Evolutionary conservation across 257 asterid genomes (phyloP).

Genomic region (Solanum lignicaule): DNA sequence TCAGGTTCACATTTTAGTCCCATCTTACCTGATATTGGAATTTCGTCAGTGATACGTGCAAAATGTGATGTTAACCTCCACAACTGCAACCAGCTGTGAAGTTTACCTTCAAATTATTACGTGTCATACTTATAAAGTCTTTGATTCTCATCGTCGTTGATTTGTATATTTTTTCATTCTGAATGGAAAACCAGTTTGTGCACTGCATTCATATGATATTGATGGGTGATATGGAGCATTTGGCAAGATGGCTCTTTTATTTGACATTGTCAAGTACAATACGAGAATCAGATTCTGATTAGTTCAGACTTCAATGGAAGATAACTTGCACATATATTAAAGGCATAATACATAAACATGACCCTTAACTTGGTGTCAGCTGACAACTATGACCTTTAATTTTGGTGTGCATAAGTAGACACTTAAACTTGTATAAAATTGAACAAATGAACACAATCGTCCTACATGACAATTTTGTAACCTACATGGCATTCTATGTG

Average conservation of each 20-base stretch:
- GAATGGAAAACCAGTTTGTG: neutral
- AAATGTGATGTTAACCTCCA: neutral
- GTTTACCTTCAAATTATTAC: neutral
- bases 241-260: neutral
- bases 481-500: too few species aligned
- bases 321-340: neutral
- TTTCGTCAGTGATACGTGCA: neutral
- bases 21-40: neutral
- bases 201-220: neutral
- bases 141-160: neutral
- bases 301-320: neutral
- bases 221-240: neutral
- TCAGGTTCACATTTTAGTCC: constrained; percentile 12
- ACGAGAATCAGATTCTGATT: neutral
- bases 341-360: too few species aligned
- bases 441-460: too few species aligned
- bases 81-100: neutral
- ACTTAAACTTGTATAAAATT: too few species aligned
- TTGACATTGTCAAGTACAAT: neutral
- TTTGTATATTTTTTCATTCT: neutral
- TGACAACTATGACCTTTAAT: too few species aligned
- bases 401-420: too few species aligned
- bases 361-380: too few species aligned
- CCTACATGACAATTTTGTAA: too few species aligned
- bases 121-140: neutral